Conservation (phyloP, 495 filamentous ascomycete species). For the Hypoxylon intermedium region DNA sequence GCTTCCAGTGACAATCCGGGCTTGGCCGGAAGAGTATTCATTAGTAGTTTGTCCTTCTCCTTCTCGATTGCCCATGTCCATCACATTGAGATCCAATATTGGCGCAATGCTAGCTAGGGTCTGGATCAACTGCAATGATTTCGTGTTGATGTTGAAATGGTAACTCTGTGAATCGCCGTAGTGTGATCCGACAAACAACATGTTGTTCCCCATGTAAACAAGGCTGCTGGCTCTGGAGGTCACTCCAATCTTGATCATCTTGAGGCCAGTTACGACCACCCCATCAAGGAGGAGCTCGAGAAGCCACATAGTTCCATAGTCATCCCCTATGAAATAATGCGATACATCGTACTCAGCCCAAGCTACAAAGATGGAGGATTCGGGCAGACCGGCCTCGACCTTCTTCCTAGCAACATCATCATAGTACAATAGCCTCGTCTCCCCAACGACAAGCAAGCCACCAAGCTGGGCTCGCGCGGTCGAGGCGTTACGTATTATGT, state of each 20-base stretch:
- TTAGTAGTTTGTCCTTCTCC: constrained; percentile 76
- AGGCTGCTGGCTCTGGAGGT: constrained; percentile 77
- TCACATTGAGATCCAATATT: constrained; percentile 89
- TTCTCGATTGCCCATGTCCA: constrained; percentile 89
- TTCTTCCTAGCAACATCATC: constrained; percentile 71
- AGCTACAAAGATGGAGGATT: constrained; percentile 81
- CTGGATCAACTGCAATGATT: constrained; percentile 70
- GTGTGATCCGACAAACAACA: constrained; percentile 89
- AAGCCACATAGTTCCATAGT: constrained; percentile 82
- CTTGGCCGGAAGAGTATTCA: constrained; percentile 92
- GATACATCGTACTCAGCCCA: constrained; percentile 85
- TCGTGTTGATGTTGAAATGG: constrained; percentile 54
- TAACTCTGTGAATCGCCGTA: constrained; percentile 90
- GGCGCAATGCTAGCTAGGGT: constrained; percentile 85
- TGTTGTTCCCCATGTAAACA: constrained; percentile 76
- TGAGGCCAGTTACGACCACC: constrained; percentile 56
- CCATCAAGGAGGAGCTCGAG: constrained; percentile 74
- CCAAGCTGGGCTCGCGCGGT: constrained; percentile 60
- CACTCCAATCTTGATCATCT: constrained; percentile 70
- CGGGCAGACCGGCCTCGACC: constrained; percentile 65
- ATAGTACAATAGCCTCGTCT: constrained; percentile 83
- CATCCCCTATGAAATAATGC: constrained; percentile 86
- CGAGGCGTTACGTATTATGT: constrained; percentile 58
- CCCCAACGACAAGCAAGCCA: constrained; percentile 82
- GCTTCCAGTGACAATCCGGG: constrained; percentile 89